These are phyloP conservation scores for Verticillium isaacii DNA, from an alignment of 2,329 filamentous ascomycete species.

Conservation along the genomic window DNA sequence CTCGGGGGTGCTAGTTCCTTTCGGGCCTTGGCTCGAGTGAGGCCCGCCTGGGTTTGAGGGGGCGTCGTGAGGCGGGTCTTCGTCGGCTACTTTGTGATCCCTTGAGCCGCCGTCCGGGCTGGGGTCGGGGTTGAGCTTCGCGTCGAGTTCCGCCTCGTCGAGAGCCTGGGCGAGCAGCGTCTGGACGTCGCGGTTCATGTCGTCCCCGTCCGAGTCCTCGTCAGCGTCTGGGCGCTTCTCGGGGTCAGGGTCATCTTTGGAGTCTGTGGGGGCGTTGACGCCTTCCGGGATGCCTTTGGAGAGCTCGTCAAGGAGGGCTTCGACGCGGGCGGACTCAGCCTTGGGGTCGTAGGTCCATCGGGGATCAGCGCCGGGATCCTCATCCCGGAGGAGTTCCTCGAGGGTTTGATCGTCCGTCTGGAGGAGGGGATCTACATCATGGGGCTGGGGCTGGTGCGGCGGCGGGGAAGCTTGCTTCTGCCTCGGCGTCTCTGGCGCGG, in stretches of 20 bases:
- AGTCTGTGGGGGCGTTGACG: neutral
- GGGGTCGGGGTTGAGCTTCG: slow-evolving; percentile 6
- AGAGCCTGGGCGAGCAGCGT: slow-evolving; percentile 38
- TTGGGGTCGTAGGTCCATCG: slow-evolving; percentile 17
- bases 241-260: neutral
- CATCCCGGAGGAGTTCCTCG: slow-evolving; percentile 44
- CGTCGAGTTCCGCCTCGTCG: slow-evolving; percentile 38
- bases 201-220: slow-evolving; percentile 47
- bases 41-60: neutral
- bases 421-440: slow-evolving; percentile 29
- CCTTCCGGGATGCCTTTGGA: slow-evolving; percentile 23
- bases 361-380: slow-evolving; percentile 22
- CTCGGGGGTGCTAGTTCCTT: neutral
- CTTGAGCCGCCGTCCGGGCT: neutral
- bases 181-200: slow-evolving; percentile 39
- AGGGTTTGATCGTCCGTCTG: slow-evolving; percentile 47
- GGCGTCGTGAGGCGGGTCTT: neutral
- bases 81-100: neutral
- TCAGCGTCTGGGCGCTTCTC: slow-evolving; percentile 15
- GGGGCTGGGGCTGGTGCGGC: neutral
- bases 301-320: slow-evolving; percentile 30
- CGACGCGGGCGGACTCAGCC: slow-evolving; percentile 24
- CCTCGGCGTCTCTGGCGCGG: slow-evolving; percentile 10
- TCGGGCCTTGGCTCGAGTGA: neutral
- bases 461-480: neutral